These are phyloP conservation scores for Cunninghamia lanceolata DNA, from an alignment of 75 land plant species.

Conservation along the genomic window DNA sequence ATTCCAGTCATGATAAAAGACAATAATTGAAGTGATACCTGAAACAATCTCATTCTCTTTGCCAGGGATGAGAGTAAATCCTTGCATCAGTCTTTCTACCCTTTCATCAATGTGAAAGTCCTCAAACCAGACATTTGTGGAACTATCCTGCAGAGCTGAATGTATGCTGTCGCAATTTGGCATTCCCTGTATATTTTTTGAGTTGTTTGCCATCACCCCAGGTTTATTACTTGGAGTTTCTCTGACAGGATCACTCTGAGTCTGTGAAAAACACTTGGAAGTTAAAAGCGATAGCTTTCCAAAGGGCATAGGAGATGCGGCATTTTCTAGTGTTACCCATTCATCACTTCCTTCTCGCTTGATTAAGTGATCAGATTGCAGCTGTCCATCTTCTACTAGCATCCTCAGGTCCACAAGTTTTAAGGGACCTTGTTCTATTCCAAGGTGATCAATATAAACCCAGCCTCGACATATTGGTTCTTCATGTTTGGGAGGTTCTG, in stretches of 20 bases:
- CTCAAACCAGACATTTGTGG: neutral
- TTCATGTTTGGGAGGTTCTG: neutral
- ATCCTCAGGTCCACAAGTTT: conserved; percentile 56
- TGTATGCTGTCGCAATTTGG: neutral
- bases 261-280: conserved; percentile 32
- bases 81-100: conserved; percentile 64
- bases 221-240: conserved; percentile 51
- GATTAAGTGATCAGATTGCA: conserved; percentile 79
- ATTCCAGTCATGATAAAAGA: neutral
- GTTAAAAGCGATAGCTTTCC: conserved; percentile 31
- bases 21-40: conserved; percentile 35
- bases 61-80: conserved; percentile 54
- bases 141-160: neutral
- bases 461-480: conserved; percentile 47
- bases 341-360: conserved; percentile 61
- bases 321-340: conserved; percentile 91
- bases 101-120: conserved; percentile 77
- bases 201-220: conserved; percentile 6
- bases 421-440: conserved; percentile 61
- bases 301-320: conserved; percentile 52
- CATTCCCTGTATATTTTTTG: neutral
- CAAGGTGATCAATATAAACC: conserved; percentile 69
- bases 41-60: conserved; percentile 62
- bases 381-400: conserved; percentile 49
- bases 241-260: conserved; percentile 32